Base-by-base conservation (phyloP, 441 rosid species). In the Eutrema salsugineum region DNA sequence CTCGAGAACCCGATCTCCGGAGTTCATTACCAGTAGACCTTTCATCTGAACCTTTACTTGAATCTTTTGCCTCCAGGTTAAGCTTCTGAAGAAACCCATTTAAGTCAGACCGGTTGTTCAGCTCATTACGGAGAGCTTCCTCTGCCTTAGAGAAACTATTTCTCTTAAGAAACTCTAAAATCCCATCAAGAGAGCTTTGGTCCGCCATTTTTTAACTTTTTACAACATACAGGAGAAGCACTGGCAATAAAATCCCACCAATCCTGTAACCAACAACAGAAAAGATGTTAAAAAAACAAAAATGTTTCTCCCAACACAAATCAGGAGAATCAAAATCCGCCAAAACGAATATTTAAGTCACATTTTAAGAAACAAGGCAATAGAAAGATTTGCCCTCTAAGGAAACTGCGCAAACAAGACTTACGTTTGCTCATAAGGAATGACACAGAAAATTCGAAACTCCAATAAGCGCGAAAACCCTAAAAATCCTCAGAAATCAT, bases 111-210 rank as follows among this genome's bases (percentile, higher is more conserved):
- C 36, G 84, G 78, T 78, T 84, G 55, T 63, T 72, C 5, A 95
- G 88, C 89, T 93, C 99, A 66, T 88, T 78, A 59, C 88, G 92
- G 70, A 95, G 78, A 71, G 99, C 99, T 72, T 91, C 94, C 88
- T 95, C 99, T 64, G 99, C 98, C 77, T 89, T 81, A 2, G 91
- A 84, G 79, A 95, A 89, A 54, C 73, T 86, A 77, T 95, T 89
- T 53, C 76, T 88, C 85, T 80, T 80, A 72, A 95, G 81, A 80
- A 91, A 95, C 51, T 93, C 94, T 57, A 95, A 70, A 76, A 95
- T 86, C 78, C 80, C 87, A 73, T 91, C 95, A 39, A 91, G 84
- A 5, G 94, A 84, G 76, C 86, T 65, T 33, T 82, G 50, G 66
- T 89, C 96, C 58, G 84, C 84, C 99, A 95, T 93, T 33, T 12